A percentile compares a stretch with the other conserved stretches of the same genome.
Evolutionary conservation across 257 asterid genomes (phyloP).

Genomic region (Cynanchum wilfordii): DNA sequence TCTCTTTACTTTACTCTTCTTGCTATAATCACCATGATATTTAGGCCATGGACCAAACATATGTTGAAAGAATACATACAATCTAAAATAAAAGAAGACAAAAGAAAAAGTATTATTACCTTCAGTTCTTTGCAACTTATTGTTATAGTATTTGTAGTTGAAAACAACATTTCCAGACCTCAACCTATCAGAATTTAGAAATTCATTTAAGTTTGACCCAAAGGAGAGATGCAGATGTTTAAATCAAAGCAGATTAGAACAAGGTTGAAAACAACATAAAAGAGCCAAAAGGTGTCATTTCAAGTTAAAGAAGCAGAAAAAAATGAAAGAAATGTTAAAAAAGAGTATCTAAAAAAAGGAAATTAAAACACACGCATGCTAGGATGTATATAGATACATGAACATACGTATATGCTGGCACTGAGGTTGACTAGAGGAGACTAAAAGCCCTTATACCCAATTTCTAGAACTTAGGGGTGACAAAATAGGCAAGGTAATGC

Average conservation of each 20-base stretch:
- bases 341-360: not conserved
- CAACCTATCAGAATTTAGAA: constrained; percentile 52
- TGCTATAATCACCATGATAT: not conserved
- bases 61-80: not conserved
- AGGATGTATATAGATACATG: no score
- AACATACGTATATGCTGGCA: not conserved
- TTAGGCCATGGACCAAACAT: not conserved
- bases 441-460: not conserved
- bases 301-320: not conserved
- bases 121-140: constrained; percentile 90
- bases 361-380: no score
- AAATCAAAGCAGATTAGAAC: not conserved
- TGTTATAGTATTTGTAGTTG: constrained; percentile 84
- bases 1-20: not conserved
- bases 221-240: not conserved
- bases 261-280: not conserved
- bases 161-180: constrained; percentile 94
- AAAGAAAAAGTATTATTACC: constrained; percentile 44
- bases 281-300: not conserved
- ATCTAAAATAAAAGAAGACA: not conserved
- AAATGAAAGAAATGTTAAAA: not conserved
- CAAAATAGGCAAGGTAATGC: not conserved
- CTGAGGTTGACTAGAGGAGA: not conserved
- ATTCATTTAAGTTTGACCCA: not conserved
- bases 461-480: not conserved